Base-by-base conservation (phyloP, 768 basidiomycete species). In the Termitomyces sp. region DNA sequence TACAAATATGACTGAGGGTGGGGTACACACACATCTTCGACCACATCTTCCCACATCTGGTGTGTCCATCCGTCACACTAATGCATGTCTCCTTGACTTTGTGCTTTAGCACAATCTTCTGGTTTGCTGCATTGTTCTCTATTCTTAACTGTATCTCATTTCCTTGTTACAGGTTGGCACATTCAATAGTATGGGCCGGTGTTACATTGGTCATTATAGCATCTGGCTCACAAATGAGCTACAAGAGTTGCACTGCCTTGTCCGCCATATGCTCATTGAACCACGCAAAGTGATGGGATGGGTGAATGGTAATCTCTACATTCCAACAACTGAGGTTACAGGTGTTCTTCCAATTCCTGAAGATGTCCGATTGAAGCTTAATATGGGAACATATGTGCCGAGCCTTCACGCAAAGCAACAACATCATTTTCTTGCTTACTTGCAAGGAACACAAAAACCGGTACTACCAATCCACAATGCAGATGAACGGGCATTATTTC, bases 141-240 rank as follows among this genome's bases (percentile, higher is more conserved):
- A n/a, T n/a, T n/a, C n/a, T n/a, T n/a, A n/a, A n/a, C n/a, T n/a
- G n/a, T n/a, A n/a, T 1, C 60, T 63, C 7, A 71, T 12, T 20
- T 44, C 4, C n/a, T 44, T 15, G 4, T 20, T n/a, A n/a, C n/a
- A 70, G 56, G 69, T 68, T 18, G 68, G 70, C 3, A 71, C 64
- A 5, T 61, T 55, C 38, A 72, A 72, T 39, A 53, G 55, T 7
- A 70, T 61, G 3, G 70, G 70, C 35, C 52, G 44, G 13, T 38
- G 28, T 7, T 71, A 65, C 44, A 22, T 15, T 38, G 67, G 70
- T 15, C 67, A 68, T 51, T 64, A 58, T 56, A 60, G 63, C 57
- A 65, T 70, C 24, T 69, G 66, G 67, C 28, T 68, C 9, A 64
- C 44, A 15, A 66, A 70, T 32, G 42, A 63, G 40, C 56, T 66